phyloP scores from a whole-genome alignment of 176 grass and related monocot species.

The Olyra latifolia region DNA sequence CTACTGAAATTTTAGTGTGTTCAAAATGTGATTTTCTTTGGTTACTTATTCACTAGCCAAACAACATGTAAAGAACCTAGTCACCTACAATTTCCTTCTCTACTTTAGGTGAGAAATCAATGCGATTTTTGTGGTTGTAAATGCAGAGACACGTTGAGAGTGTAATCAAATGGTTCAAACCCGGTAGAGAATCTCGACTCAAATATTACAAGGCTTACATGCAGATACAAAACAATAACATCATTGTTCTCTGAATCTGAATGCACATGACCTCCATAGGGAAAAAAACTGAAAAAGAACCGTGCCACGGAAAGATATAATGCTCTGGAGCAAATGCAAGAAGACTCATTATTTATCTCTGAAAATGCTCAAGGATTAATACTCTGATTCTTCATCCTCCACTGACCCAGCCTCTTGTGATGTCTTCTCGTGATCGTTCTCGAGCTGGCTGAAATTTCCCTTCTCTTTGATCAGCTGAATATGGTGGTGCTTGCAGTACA shows the following conservation, averaged over 20 bases:
- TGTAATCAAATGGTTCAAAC: constrained; percentile 25
- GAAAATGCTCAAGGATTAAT: constrained; percentile 28
- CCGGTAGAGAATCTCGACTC: constrained; percentile 10
- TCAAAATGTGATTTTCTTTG: not conserved
- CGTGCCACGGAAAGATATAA: constrained; percentile 14
- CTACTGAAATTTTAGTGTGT: not conserved
- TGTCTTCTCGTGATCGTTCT: constrained; percentile 61
- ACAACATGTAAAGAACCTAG: not conserved
- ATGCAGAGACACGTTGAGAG: not conserved
- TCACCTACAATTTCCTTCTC: not conserved
- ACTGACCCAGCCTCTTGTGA: constrained; percentile 45
- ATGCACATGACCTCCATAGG: constrained; percentile 23
- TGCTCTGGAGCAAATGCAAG: constrained; percentile 37
- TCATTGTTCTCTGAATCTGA: constrained; percentile 36
- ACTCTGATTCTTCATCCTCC: constrained; percentile 54
- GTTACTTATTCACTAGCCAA: not conserved
- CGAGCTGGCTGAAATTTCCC: constrained; percentile 92
- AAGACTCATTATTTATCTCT: constrained; percentile 45
- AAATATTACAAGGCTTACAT: constrained; percentile 48
- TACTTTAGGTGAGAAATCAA: not conserved
- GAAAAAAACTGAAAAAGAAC: constrained; percentile 28
- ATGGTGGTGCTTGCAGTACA: constrained; percentile 99
- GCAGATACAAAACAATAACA: constrained; percentile 33
- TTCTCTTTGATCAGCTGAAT: constrained; percentile 92
- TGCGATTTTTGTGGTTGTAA: constrained; percentile 7